phyloP scores from a whole-genome alignment of 805 yeast species.

The Wickerhamomyces rabaulensis region DNA sequence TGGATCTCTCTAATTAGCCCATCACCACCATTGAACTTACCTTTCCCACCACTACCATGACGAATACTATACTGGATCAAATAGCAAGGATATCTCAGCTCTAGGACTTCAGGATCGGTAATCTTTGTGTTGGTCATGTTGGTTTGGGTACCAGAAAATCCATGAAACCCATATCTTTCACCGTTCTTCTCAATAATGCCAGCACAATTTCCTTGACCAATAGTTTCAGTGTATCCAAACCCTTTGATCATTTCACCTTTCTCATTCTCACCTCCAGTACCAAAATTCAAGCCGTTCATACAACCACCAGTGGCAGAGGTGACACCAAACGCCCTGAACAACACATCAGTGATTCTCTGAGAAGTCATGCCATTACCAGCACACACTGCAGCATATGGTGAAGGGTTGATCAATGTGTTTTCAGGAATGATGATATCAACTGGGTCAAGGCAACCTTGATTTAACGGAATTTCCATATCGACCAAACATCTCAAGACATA shows the following conservation, averaged over 20 bases:
- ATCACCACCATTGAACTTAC: slow-evolving; percentile 44
- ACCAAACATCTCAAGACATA: slow-evolving; percentile 49
- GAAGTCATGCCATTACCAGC: slow-evolving; percentile 54
- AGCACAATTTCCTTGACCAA: slow-evolving; percentile 54
- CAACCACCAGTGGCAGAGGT: slow-evolving; percentile 57
- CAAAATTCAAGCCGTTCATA: slow-evolving; percentile 54
- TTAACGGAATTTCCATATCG: slow-evolving; percentile 48
- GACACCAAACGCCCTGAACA: slow-evolving; percentile 49
- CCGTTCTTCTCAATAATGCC: slow-evolving; percentile 57
- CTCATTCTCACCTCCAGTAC: slow-evolving; percentile 37
- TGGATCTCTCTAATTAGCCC: slow-evolving; percentile 47
- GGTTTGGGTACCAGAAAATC: slow-evolving; percentile 49
- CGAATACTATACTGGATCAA: slow-evolving; percentile 41
- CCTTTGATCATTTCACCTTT: slow-evolving; percentile 39
- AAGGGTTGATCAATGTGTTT: slow-evolving; percentile 30
- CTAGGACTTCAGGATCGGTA: slow-evolving; percentile 51
- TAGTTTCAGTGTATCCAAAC: slow-evolving; percentile 51
- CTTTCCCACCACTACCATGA: slow-evolving; percentile 43
- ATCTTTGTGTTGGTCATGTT: slow-evolving; percentile 51
- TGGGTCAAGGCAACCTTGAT: slow-evolving; percentile 49
- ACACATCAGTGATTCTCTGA: slow-evolving; percentile 49
- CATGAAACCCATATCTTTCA: slow-evolving; percentile 55
- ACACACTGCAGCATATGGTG: slow-evolving; percentile 40
- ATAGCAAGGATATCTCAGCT: slow-evolving; percentile 46
- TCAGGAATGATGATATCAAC: slow-evolving; percentile 34